Evolutionary conservation across 2,329 filamentous ascomycete genomes (phyloP).

Genomic region (Hirsutella minnesotensis): DNA sequence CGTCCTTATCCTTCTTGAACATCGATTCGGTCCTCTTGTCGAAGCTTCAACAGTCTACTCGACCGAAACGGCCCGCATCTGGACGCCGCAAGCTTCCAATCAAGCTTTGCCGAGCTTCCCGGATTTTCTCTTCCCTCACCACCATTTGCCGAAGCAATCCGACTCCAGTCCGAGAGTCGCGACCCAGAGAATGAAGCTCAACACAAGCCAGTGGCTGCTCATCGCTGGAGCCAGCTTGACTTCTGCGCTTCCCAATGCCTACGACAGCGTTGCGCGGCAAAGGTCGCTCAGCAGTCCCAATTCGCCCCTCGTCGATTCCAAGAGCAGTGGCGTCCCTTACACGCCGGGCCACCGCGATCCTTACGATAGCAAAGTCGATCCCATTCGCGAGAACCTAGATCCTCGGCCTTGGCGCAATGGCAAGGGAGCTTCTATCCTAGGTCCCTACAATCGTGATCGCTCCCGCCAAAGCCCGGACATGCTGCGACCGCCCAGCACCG

Average conservation of each 20-base stretch:
- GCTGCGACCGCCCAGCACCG: slow-evolving; percentile 60
- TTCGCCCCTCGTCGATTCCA: slow-evolving; percentile 28
- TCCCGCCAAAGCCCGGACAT: slow-evolving; percentile 61
- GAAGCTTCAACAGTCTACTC: not conserved
- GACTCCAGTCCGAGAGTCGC: too few species aligned
- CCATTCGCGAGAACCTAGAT: slow-evolving; percentile 46
- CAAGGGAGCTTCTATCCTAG: slow-evolving; percentile 52
- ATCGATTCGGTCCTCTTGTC: not conserved
- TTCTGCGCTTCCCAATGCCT: not conserved
- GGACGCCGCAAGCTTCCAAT: not conserved
- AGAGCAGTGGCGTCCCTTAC: slow-evolving; percentile 37
- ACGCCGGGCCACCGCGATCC: slow-evolving; percentile 48
- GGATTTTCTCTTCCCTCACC: too few species aligned
- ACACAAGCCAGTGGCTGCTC: slow-evolving; percentile 12
- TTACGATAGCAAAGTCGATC: slow-evolving; percentile 50
- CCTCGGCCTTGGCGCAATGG: slow-evolving; percentile 55
- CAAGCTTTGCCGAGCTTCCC: not conserved
- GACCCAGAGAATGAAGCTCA: slow-evolving; percentile 15
- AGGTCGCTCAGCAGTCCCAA: slow-evolving; percentile 38
- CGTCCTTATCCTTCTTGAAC: too few species aligned
- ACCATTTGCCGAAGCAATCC: too few species aligned
- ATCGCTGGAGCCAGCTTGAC: slow-evolving; percentile 12
- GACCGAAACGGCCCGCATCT: not conserved
- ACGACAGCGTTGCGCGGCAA: slow-evolving; percentile 15
- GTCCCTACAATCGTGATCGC: slow-evolving; percentile 56